Evolutionary conservation across 306 rosid genomes (phyloP).

Genomic region (Sechiopsis laciniata): DNA sequence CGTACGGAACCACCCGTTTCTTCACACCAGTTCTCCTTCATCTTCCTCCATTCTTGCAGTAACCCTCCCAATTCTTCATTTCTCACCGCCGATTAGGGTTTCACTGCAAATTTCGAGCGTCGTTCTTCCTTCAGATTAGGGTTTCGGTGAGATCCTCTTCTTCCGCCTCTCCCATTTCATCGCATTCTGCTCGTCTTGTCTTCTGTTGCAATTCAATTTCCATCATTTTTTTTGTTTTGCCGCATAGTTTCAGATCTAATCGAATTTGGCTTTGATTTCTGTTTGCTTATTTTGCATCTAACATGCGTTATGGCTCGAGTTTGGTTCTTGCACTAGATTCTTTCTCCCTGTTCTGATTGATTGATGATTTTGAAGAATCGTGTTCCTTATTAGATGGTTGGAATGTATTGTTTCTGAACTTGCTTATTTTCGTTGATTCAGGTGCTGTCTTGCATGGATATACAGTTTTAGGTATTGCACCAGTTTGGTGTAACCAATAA

Average conservation of each 20-base stretch:
- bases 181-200: background rate
- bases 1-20: too few relatives aligned
- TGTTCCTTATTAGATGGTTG: background rate
- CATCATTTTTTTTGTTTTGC: conserved; percentile 9
- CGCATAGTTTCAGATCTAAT: conserved; percentile 9
- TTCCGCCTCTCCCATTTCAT: background rate
- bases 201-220: conserved; percentile 3
- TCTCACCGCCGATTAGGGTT: conserved; percentile 15
- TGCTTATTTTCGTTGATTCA: background rate
- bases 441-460: background rate
- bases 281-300: background rate
- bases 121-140: background rate
- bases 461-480: background rate
- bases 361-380: conserved; percentile 8
- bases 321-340: background rate
- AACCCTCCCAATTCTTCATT: too few relatives aligned
- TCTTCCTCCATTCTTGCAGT: too few relatives aligned
- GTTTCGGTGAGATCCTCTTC: conserved; percentile 1
- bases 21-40: too few relatives aligned
- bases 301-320: background rate
- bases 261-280: conserved; percentile 1
- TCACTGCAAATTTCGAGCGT: background rate
- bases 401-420: background rate
- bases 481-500: background rate
- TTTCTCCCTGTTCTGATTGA: background rate